Base-by-base conservation (phyloP, 2,329 filamentous ascomycete species). In the Aspergillus novoparasiticus region DNA sequence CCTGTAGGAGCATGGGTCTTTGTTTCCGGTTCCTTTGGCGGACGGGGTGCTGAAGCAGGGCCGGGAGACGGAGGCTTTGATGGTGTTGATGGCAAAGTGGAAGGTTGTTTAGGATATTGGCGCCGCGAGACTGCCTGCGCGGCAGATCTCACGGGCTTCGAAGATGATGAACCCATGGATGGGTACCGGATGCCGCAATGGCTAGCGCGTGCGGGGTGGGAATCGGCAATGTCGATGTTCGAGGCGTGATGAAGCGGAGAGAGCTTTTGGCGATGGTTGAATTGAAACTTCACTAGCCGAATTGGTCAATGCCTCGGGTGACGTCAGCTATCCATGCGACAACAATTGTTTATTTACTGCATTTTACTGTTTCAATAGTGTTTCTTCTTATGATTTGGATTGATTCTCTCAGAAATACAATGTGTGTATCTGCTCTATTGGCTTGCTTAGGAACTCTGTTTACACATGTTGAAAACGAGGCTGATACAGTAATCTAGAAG, bases 111-210 rank as follows among this genome's bases (percentile, higher is more conserved):
- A 3, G 86, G 86, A 67, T 87, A 88, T 77, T 86, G 83, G 59
- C 86, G 83, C 30, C 76, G 74, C n/a, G 82, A 77, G 61, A 81
- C 81, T 39, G 81, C 78, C 46, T 81, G 80, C 9, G 83, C 83
- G 61, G 83, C 81, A 16, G 77, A 75, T 51, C 80, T 79, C 11
- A 79, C 81, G 43, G 82, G 82, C 77, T 88, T 88, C 8, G 86
- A 88, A 48, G 82, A 78, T n/a, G 84, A 83, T 2, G 84, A 81
- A n/a, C 86, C 86, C 86, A 88, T 88, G 59, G 39, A 41, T 51
- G n/a, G 41, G 16, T 30, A 3, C 51, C n/a, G n/a, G 4, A 39
- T 39, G n/a, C 19, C n/a, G 32, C 32, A 54, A 21, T 39, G 23
- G 26, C 28, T 43, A 55, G 30, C 34, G 34, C 16, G 19, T 28